Percentiles rank a stretch among this genome's conserved stretches.
Evolutionary conservation across 1,139 yeast genomes (phyloP).

Genomic region (Candida neerlandica): DNA sequence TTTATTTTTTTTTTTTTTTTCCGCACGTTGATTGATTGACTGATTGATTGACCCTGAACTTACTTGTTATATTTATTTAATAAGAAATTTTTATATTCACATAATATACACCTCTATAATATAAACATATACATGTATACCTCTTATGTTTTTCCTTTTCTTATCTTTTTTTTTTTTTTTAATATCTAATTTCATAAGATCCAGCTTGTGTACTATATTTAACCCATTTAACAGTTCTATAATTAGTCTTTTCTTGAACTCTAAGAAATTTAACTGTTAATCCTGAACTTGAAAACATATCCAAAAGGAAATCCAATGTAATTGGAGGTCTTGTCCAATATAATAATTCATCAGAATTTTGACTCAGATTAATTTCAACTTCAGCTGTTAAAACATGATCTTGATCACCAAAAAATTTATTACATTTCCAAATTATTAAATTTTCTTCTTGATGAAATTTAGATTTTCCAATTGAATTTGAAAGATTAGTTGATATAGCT

Average conservation of each 20-base stretch:
- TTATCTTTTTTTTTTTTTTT: constrained; percentile 1
- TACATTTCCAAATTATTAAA: constrained; percentile 68
- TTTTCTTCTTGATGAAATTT: constrained; percentile 70
- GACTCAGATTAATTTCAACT: constrained; percentile 38
- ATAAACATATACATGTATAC: not conserved
- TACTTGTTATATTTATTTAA: too few species aligned
- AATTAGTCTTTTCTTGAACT: constrained; percentile 65
- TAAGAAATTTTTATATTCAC: too few species aligned
- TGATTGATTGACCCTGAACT: not conserved
- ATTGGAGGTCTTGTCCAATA: constrained; percentile 80
- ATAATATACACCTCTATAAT: too few species aligned
- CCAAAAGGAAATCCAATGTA: constrained; percentile 64
- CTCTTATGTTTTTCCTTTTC: too few species aligned
- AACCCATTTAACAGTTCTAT: constrained; percentile 85
- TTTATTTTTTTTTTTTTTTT: constrained; percentile 6
- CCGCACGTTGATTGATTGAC: constrained; percentile 2
- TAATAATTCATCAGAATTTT: constrained; percentile 21
- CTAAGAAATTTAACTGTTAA: constrained; percentile 71
- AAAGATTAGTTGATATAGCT: constrained; percentile 51
- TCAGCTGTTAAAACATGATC: constrained; percentile 60
- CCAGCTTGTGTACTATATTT: constrained; percentile 77
- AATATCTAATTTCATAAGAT: constrained; percentile 75
- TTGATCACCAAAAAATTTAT: constrained; percentile 66
- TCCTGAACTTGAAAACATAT: constrained; percentile 82
- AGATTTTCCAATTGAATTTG: constrained; percentile 65